phyloP scores from a whole-genome alignment of 179 eudicot species.

The Silene noctiflora region DNA sequence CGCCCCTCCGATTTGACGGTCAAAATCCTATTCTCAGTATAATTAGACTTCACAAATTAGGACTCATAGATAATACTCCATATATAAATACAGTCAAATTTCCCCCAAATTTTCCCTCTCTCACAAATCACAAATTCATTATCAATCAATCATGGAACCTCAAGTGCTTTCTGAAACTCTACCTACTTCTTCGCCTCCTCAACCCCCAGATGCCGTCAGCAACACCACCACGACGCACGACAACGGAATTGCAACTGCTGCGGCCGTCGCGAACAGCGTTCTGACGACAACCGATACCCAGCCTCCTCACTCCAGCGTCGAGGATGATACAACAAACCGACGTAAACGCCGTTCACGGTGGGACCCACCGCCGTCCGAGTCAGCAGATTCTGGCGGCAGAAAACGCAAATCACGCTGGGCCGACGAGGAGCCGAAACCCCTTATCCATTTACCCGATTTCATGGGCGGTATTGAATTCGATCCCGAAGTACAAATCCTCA shows the following conservation, averaged over 20 bases:
- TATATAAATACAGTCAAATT: not conserved
- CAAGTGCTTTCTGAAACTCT: slow-evolving; percentile 26
- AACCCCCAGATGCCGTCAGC: no score
- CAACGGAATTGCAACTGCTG: no score
- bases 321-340: slow-evolving; percentile 69
- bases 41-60: no score
- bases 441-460: slow-evolving; percentile 69
- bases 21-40: no score
- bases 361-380: slow-evolving; percentile 61
- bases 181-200: not conserved
- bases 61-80: no score
- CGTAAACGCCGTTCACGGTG: slow-evolving; percentile 61
- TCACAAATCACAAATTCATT: not conserved
- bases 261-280: not conserved
- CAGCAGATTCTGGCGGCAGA: slow-evolving; percentile 29
- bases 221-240: no score
- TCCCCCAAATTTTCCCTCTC: not conserved
- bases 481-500: slow-evolving; percentile 73
- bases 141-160: slow-evolving; percentile 23
- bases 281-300: slow-evolving; percentile 26
- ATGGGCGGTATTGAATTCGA: slow-evolving; percentile 87
- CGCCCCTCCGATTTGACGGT: no score
- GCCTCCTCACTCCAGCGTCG: slow-evolving; percentile 58
- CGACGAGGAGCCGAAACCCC: slow-evolving; percentile 71
- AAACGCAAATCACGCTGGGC: slow-evolving; percentile 80